A percentile compares a stretch with the other conserved stretches of the same genome.
phyloP scores from a whole-genome alignment of 1,284 basidiomycete genomes.

The Somion occarium region DNA sequence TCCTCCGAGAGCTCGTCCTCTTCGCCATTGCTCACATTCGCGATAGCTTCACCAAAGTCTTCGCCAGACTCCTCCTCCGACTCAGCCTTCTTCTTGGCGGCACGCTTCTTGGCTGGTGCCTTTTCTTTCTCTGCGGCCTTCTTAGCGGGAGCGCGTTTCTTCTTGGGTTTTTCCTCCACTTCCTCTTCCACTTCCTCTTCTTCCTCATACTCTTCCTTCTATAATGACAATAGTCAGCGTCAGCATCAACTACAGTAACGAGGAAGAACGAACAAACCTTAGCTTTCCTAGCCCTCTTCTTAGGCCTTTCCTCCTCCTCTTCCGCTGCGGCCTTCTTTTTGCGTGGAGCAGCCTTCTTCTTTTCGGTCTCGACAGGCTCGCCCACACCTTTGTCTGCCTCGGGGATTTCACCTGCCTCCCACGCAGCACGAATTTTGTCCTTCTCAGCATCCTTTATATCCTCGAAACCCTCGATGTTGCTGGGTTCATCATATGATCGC shows the following conservation, averaged over 20 bases:
- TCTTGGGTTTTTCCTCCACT: constrained; percentile 34
- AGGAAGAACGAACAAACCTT: constrained; percentile 24
- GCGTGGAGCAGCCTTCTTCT: constrained; percentile 25
- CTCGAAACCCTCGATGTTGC: constrained; percentile 67
- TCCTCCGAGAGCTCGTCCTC: constrained; percentile 25
- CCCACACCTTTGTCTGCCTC: constrained; percentile 55
- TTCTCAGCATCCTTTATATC: constrained; percentile 62
- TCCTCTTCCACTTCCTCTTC: constrained; percentile 25
- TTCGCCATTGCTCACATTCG: constrained; percentile 28
- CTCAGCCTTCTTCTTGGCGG: constrained; percentile 31
- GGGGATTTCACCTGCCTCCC: constrained; percentile 70
- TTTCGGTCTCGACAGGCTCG: constrained; percentile 23
- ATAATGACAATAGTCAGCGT: constrained; percentile 18
- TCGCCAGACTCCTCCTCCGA: constrained; percentile 29
- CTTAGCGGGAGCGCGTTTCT: constrained; percentile 26
- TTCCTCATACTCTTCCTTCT: constrained; percentile 25
- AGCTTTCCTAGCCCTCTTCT: constrained; percentile 28
- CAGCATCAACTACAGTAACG: not conserved
- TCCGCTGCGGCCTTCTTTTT: constrained; percentile 29
- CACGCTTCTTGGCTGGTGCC: constrained; percentile 31
- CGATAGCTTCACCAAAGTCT: constrained; percentile 32
- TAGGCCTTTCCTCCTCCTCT: constrained; percentile 32
- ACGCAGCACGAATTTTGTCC: constrained; percentile 62
- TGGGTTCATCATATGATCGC: constrained; percentile 47
- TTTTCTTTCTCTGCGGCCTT: constrained; percentile 19